A percentile compares a stretch with the other conserved stretches of the same genome.
These are phyloP conservation scores for Penicillium sp. DNA, from an alignment of 2,329 filamentous ascomycete genomes.

Conservation along the genomic window DNA sequence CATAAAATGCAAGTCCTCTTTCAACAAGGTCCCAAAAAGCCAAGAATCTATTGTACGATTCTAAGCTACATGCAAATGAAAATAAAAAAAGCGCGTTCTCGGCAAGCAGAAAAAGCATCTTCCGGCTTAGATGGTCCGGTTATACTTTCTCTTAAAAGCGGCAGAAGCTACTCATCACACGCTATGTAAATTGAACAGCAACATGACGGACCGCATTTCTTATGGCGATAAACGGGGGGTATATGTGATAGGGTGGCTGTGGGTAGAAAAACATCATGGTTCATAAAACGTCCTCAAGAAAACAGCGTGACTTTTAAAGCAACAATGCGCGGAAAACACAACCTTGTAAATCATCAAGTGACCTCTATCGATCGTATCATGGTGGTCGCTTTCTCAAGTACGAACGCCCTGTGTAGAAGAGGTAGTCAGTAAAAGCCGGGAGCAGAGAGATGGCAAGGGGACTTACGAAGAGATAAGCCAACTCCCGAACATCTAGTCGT, in stretches of 20 bases:
- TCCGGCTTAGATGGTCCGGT: neutral
- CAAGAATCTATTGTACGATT: neutral
- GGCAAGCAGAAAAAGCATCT: neutral
- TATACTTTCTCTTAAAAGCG: neutral
- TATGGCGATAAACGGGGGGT: neutral
- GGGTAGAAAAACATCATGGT: neutral
- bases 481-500: conserved; percentile 66
- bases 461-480: conserved; percentile 69
- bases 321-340: neutral
- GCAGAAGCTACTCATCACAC: neutral
- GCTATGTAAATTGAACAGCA: neutral
- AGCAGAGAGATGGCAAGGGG: neutral
- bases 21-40: conserved; percentile 23
- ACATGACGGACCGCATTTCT: neutral
- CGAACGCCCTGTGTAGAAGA: conserved; percentile 27
- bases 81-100: neutral
- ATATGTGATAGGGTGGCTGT: neutral
- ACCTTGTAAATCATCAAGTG: neutral
- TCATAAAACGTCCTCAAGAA: neutral
- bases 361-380: neutral
- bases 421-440: conserved; percentile 13
- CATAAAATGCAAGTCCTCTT: conserved; percentile 29
- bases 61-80: neutral
- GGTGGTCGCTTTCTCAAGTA: neutral
- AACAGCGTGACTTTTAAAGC: neutral